Evolutionary conservation across 2,329 filamentous ascomycete genomes (phyloP).

Genomic region (Lachnellula willkommii): DNA sequence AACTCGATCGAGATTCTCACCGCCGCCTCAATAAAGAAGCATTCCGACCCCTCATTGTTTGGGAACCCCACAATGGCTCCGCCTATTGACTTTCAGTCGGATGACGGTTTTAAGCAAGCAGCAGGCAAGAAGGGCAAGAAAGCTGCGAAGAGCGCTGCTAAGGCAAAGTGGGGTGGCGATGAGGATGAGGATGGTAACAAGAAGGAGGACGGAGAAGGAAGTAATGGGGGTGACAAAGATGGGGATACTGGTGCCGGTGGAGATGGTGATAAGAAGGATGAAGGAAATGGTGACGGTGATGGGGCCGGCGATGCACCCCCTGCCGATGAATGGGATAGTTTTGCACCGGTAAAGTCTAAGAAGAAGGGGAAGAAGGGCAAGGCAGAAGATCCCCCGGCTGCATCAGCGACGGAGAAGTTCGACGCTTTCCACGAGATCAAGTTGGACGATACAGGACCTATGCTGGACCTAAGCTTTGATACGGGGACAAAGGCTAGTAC

Average conservation of each 20-base stretch:
- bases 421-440: constrained; percentile 66
- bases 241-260: constrained; percentile 33
- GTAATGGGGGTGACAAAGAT: constrained; percentile 32
- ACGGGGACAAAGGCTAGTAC: constrained; percentile 38
- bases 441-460: constrained; percentile 54
- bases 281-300: constrained; percentile 38
- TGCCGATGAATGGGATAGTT: constrained; percentile 49
- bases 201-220: constrained; percentile 36
- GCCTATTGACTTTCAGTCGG: constrained; percentile 53
- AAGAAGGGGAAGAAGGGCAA: constrained; percentile 56
- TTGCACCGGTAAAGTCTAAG: constrained; percentile 43
- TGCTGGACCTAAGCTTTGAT: constrained; percentile 51
- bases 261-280: constrained; percentile 30
- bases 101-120: constrained; percentile 49
- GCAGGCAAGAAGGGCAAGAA: constrained; percentile 45
- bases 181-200: constrained; percentile 43
- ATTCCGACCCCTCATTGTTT: constrained; percentile 35
- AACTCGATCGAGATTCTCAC: constrained; percentile 19
- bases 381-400: constrained; percentile 31
- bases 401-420: constrained; percentile 35
- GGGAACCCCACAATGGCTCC: constrained; percentile 41
- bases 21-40: constrained; percentile 13
- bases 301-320: constrained; percentile 34
- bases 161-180: constrained; percentile 46
- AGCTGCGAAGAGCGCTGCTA: constrained; percentile 23